Conservation (phyloP, 108 stramenopile species). For the Cyclotella distinguenda region DNA sequence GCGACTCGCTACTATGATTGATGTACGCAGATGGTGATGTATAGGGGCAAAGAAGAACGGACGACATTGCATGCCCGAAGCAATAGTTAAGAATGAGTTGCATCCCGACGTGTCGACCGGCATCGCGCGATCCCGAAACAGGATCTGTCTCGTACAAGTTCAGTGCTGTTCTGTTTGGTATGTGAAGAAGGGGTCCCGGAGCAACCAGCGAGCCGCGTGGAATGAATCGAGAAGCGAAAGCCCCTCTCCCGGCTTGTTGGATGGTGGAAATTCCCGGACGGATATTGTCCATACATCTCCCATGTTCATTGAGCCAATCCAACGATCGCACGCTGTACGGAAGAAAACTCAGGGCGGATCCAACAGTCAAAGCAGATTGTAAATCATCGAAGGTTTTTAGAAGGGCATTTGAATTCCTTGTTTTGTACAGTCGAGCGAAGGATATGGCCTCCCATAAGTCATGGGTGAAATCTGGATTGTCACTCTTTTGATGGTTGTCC, state of each 20-base stretch:
- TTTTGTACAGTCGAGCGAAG: conserved; percentile 7
- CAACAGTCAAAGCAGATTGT: conserved; percentile 22
- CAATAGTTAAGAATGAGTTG: conserved; percentile 79
- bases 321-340: conserved; percentile 38
- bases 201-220: conserved; percentile 62
- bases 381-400: conserved; percentile 41
- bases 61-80: conserved; percentile 60
- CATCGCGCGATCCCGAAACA: conserved; percentile 17
- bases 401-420: conserved; percentile 32
- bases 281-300: conserved; percentile 76
- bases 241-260: conserved; percentile 69
- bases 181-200: conserved; percentile 70
- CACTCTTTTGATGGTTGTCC: conserved; percentile 21
- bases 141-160: conserved; percentile 51
- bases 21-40: conserved; percentile 61
- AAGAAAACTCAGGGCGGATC: conserved; percentile 37
- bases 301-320: conserved; percentile 54
- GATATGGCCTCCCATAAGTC: conserved; percentile 41
- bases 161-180: conserved; percentile 53
- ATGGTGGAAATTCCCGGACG: conserved; percentile 57
- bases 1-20: conserved; percentile 42
- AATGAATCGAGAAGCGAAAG: conserved; percentile 68
- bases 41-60: conserved; percentile 58
- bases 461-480: conserved; percentile 33
- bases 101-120: conserved; percentile 11